These are phyloP conservation scores for Bipolaris cookei DNA, from an alignment of 2,329 filamentous ascomycete genomes.

Conservation along the genomic window DNA sequence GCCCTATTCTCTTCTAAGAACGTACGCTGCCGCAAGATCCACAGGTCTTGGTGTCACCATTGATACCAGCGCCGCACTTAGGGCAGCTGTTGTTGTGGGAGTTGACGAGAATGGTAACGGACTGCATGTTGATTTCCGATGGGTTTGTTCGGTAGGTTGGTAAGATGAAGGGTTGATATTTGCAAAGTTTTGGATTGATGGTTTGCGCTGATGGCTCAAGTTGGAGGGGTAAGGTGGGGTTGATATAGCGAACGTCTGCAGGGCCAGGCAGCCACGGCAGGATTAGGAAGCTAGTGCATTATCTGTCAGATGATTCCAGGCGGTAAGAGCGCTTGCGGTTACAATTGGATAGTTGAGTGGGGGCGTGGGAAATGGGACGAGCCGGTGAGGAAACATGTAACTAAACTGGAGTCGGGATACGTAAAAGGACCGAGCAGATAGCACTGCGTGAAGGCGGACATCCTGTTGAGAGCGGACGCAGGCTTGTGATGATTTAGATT, in stretches of 20 bases:
- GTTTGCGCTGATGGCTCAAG: constrained; percentile 19
- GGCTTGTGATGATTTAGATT: not conserved
- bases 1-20: not conserved
- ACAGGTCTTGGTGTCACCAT: constrained; percentile 45
- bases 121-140: constrained; percentile 33
- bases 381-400: constrained; percentile 3
- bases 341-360: constrained; percentile 31
- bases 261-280: constrained; percentile 23
- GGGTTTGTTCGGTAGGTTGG: not conserved
- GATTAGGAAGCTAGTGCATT: constrained; percentile 34
- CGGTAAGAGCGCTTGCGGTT: constrained; percentile 25
- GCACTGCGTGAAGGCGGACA: not conserved
- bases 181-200: constrained; percentile 8
- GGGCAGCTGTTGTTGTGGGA: constrained; percentile 47
- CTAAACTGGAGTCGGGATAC: constrained; percentile 1
- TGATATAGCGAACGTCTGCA: constrained; percentile 36
- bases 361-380: constrained; percentile 15
- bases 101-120: constrained; percentile 38
- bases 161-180: not conserved
- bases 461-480: not conserved
- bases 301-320: constrained; percentile 41
- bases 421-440: constrained; percentile 3
- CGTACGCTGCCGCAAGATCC: constrained; percentile 47
- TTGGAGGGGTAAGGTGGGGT: constrained; percentile 47
- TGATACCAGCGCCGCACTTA: constrained; percentile 47